These are phyloP conservation scores for Paracoccidioides lutzii DNA, from an alignment of 2,329 filamentous ascomycete genomes.

Conservation along the genomic window DNA sequence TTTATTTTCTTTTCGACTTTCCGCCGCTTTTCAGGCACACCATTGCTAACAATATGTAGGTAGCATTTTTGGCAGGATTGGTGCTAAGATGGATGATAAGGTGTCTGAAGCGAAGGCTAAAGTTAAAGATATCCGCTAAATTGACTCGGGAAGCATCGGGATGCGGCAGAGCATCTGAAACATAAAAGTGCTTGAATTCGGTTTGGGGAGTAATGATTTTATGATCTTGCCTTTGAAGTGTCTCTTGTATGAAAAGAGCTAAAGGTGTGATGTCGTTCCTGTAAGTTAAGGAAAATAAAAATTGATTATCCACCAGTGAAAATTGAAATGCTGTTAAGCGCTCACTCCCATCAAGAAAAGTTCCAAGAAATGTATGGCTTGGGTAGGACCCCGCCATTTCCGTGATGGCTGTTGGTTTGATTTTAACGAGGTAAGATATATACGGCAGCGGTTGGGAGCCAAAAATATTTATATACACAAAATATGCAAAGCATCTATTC, in stretches of 20 bases:
- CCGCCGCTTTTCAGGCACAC: not conserved
- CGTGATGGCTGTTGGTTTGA: not conserved
- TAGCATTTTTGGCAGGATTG: not conserved
- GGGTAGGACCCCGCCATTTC: not conserved
- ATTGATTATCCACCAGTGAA: not conserved
- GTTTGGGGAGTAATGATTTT: too few species aligned
- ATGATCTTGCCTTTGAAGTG: too few species aligned
- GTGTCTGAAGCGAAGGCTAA: slow-evolving; percentile 3
- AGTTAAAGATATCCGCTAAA: not conserved
- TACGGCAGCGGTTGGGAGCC: not conserved
- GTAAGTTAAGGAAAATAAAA: not conserved
- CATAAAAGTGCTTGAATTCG: not conserved
- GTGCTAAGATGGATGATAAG: slow-evolving; percentile 5
- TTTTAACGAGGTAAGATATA: not conserved
- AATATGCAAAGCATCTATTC: slow-evolving; percentile 38
- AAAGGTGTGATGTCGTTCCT: not conserved
- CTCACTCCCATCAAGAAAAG: not conserved
- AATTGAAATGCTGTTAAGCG: not conserved
- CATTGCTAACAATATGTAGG: not conserved
- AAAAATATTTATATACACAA: not conserved
- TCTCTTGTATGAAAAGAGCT: too few species aligned
- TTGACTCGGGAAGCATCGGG: too few species aligned
- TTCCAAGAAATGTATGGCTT: not conserved
- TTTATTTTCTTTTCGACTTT: not conserved
- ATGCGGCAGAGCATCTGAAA: too few species aligned